phyloP scores from a whole-genome alignment of 2,329 filamentous ascomycete species.

The Teratosphaeriaceae sp. region DNA sequence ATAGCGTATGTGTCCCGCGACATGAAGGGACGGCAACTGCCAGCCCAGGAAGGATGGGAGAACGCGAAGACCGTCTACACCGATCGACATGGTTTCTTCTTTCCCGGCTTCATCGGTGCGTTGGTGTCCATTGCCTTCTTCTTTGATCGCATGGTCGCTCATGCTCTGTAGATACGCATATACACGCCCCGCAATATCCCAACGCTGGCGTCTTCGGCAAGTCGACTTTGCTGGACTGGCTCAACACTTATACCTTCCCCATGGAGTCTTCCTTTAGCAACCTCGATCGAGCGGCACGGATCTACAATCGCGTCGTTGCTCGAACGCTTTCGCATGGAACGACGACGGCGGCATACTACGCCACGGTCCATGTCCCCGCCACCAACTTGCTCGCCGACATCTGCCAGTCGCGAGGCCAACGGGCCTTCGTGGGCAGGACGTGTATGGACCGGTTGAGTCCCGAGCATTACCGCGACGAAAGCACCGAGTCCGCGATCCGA shows the following conservation, averaged over 20 bases:
- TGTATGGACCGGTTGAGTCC: conserved; percentile 82
- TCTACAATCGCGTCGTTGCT: conserved; percentile 72
- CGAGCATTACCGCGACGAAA: conserved; percentile 71
- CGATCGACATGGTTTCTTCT: conserved; percentile 63
- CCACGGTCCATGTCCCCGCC: conserved; percentile 75
- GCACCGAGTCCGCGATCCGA: conserved; percentile 53
- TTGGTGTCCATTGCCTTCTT: conserved; percentile 10
- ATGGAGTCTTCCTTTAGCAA: conserved; percentile 71
- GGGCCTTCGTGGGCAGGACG: conserved; percentile 86
- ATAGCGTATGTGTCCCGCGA: conserved; percentile 44
- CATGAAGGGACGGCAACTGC: conserved; percentile 17
- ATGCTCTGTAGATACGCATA: conserved; percentile 68
- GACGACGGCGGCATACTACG: conserved; percentile 91
- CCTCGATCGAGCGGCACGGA: conserved; percentile 54
- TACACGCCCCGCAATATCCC: conserved; percentile 91
- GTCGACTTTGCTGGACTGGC: conserved; percentile 86
- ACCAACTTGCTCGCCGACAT: conserved; percentile 89
- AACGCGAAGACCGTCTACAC: conserved; percentile 32
- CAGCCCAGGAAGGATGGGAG: conserved; percentile 32
- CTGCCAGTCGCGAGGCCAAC: conserved; percentile 71
- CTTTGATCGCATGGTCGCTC: not conserved
- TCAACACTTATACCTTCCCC: conserved; percentile 91
- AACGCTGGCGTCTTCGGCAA: conserved; percentile 93
- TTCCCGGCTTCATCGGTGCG: conserved; percentile 73
- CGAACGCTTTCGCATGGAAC: conserved; percentile 85